Percentiles rank a stretch among this genome's conserved stretches.
phyloP scores from a whole-genome alignment of 2,329 filamentous ascomycete species.

The Claviceps sp. region DNA sequence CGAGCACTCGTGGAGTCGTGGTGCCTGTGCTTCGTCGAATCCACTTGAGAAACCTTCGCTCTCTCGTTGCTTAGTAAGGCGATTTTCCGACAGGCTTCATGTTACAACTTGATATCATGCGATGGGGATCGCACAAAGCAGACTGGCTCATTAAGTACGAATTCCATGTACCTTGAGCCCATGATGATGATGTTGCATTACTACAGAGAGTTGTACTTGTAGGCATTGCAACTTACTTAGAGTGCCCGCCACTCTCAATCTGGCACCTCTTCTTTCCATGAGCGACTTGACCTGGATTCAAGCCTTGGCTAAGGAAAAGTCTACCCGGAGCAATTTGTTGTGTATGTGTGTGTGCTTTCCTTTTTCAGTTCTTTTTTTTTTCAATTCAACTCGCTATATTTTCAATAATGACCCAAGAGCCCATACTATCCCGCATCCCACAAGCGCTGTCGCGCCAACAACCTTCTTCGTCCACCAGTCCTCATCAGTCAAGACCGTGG shows the following conservation, averaged over 20 bases:
- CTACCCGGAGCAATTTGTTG: background rate
- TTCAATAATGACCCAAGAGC: constrained; percentile 40
- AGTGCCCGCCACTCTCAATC: too few species aligned
- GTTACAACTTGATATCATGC: background rate
- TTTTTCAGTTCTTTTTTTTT: background rate
- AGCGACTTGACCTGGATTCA: background rate
- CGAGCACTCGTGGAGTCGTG: too few species aligned
- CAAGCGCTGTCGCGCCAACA: constrained; percentile 46
- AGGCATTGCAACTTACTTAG: too few species aligned
- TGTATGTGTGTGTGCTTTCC: background rate
- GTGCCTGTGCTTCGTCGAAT: background rate
- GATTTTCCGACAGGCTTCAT: background rate
- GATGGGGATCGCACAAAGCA: background rate
- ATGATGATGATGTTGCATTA: background rate
- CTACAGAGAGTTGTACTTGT: background rate
- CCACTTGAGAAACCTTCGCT: background rate
- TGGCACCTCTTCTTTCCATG: background rate
- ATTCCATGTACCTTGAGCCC: background rate
- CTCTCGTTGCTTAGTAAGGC: background rate
- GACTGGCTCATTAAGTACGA: background rate
- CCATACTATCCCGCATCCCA: constrained; percentile 49
- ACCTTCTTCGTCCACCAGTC: constrained; percentile 56
- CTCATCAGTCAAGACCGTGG: constrained; percentile 41
- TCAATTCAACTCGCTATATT: constrained; percentile 6
- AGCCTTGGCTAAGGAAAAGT: background rate